Evolutionary conservation across 2,329 filamentous ascomycete genomes (phyloP).

Genomic region (Botryotinia convoluta): DNA sequence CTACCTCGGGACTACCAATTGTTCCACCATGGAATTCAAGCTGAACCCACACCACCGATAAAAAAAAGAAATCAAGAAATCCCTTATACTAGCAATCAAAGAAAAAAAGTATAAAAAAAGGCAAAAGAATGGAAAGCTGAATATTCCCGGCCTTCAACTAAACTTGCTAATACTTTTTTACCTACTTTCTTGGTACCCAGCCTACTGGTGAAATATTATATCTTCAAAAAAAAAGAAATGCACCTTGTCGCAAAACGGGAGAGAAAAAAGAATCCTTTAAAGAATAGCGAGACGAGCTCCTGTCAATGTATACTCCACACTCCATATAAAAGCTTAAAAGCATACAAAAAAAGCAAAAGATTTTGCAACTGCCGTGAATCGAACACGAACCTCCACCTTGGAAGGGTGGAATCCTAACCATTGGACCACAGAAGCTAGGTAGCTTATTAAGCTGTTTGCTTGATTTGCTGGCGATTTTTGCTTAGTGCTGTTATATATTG

Average conservation of each 20-base stretch:
- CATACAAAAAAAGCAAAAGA: background rate
- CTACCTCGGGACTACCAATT: no score
- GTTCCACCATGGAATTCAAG: background rate
- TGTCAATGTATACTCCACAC: no score
- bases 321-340: background rate
- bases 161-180: background rate
- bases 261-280: background rate
- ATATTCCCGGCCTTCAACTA: background rate
- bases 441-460: background rate
- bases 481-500: rapidly evolving
- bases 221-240: background rate
- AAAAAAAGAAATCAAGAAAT: background rate
- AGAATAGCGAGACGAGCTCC: background rate
- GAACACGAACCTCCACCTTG: background rate
- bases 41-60: background rate
- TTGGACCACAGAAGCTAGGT: background rate
- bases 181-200: background rate
- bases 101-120: background rate
- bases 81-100: background rate
- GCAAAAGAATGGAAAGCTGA: background rate
- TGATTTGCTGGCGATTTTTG: rapidly evolving
- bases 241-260: background rate
- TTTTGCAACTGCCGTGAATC: background rate
- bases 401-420: constrained; percentile 1
- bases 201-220: background rate